Conservation (phyloP, 352 stramenopile genomes). For the Phytophthora syringae region DNA sequence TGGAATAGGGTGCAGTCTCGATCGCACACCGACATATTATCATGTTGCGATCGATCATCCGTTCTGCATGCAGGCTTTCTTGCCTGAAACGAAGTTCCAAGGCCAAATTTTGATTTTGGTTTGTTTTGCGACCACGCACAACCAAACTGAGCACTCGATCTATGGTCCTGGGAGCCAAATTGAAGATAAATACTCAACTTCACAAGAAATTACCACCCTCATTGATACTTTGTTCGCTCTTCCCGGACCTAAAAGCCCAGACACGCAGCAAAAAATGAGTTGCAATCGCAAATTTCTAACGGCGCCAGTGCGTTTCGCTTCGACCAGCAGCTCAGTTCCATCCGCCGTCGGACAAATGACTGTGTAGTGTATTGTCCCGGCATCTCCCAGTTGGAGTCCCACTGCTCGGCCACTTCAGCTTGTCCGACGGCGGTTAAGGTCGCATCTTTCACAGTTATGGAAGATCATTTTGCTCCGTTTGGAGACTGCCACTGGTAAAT, state of each 20-base stretch:
- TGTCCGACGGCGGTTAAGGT: slow-evolving; percentile 12
- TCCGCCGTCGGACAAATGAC: slow-evolving; percentile 23
- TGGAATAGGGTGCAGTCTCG: neutral
- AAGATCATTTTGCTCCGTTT: neutral
- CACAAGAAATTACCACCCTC: too few species aligned
- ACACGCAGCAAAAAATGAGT: neutral
- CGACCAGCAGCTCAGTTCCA: neutral
- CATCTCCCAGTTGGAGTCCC: too few species aligned
- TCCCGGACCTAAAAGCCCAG: neutral
- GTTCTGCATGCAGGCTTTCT: neutral
- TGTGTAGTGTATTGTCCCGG: too few species aligned
- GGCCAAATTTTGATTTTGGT: neutral
- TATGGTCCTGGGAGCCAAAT: too few species aligned
- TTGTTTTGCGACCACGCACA: neutral
- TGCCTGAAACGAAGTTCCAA: too few species aligned
- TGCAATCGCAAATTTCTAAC: neutral
- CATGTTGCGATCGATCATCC: neutral
- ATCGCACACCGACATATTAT: neutral
- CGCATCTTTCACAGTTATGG: neutral
- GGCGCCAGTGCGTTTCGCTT: slow-evolving; percentile 9
- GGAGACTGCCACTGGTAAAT: neutral
- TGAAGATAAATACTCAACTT: too few species aligned
- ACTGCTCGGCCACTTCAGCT: slow-evolving; percentile 1
- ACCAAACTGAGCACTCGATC: neutral
- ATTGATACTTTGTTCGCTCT: neutral